Evolutionary conservation across 2,329 filamentous ascomycete genomes (phyloP), one percentile per base, ranked within the genome.

Genomic region (Colletotrichum sp.): DNA sequence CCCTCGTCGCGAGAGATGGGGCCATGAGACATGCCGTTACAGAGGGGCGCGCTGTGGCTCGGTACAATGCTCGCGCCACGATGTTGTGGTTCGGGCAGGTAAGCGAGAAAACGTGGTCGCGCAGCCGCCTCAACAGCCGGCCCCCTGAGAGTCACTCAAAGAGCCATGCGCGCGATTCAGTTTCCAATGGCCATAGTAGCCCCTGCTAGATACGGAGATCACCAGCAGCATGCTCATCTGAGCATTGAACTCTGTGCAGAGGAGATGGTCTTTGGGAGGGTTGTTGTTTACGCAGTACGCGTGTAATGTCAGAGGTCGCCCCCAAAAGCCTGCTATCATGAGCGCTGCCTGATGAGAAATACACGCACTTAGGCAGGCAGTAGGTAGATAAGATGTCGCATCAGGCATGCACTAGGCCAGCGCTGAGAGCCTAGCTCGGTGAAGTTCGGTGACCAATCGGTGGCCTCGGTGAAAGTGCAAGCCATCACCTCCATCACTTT

Each of bases 1-100:
- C 21, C 39, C 24, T 21, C 34, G 30, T 16, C 34, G 59, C 59
- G 44, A 67, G 13, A 8, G 44, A 21, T 49, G n/a, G 44, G 32
- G 34, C 59, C 15, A 44, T 72, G 63, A 75, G 73, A 72, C 73
- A 59, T 21, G 59, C 70, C 74, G 70, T 74, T 76, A 39, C 34
- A 74, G 65, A 76, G 59, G 59, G 70, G 55, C 55, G 34, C 49
- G 68, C 44, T 71, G 68, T 75, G 52, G 34, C 65, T 65, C 36
- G 36, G 57, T 39, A 73, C 59, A 49, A 49, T 28, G 59, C 30
- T 65, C 74, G 74, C 74, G 74, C 72, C 32, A 65, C 64, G 34
- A 36, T 74, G 49, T 63, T 76, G n/a, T 76, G 65, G 36, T 73
- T 44, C 34, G 65, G 60, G 74, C 72, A 63, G 57, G 44, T n/a